Evolutionary conservation across 495 filamentous ascomycete genomes (phyloP).

Genomic region (Hypoxylon trugodes): DNA sequence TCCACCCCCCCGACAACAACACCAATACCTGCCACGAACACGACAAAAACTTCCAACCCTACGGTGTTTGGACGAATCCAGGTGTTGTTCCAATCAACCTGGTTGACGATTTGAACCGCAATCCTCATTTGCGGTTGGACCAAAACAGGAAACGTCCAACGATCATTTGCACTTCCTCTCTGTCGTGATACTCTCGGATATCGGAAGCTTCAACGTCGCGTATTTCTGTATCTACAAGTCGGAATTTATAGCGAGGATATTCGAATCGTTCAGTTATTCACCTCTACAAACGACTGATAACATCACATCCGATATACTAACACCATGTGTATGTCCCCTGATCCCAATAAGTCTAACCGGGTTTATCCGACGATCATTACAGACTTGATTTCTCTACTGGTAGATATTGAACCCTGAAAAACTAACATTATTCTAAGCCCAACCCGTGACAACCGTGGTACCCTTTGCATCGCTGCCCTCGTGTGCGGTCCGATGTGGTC

Average conservation of each 20-base stretch:
- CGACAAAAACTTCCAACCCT: not conserved
- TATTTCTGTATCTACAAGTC: constrained; percentile 9
- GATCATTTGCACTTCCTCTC: constrained; percentile 3
- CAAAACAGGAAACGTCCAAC: constrained; percentile 7
- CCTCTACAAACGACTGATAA: not conserved
- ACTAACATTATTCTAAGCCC: constrained; percentile 23
- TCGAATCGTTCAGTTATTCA: not conserved
- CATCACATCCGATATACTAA: not conserved
- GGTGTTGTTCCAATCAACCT: constrained; percentile 10
- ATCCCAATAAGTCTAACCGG: not conserved
- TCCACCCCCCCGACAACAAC: constrained; percentile 11
- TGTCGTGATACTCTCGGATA: constrained; percentile 26
- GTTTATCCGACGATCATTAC: not conserved
- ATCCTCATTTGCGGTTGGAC: constrained; percentile 4
- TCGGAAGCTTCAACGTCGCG: not conserved
- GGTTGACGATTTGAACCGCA: constrained; percentile 8
- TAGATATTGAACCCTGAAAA: not conserved
- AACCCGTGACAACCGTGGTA: constrained; percentile 53
- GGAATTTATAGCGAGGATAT: not conserved
- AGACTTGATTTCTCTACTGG: not conserved
- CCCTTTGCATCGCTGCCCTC: constrained; percentile 56
- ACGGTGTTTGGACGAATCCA: not conserved
- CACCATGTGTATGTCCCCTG: constrained; percentile 28
- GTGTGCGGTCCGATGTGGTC: constrained; percentile 56
- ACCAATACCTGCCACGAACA: not conserved